Evolutionary conservation across 2,329 filamentous ascomycete genomes (phyloP).

Genomic region (Chrysosporium keratinophilum): DNA sequence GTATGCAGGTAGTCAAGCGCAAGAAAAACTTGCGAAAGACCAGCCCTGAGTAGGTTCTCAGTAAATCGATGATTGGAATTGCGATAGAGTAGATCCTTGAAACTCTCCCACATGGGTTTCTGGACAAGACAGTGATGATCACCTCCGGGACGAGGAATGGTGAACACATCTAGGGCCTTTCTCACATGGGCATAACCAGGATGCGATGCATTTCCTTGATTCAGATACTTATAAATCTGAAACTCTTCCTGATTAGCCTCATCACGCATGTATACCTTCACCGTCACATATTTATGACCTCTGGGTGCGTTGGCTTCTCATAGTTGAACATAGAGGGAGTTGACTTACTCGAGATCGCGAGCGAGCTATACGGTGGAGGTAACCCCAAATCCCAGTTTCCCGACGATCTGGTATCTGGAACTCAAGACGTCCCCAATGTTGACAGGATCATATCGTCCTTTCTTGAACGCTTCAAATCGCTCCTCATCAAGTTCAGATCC

Average conservation of each 20-base stretch:
- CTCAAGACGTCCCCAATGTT: constrained; percentile 24
- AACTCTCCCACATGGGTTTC: constrained; percentile 33
- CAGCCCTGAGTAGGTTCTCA: constrained; percentile 29
- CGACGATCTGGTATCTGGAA: constrained; percentile 23
- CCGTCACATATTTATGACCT: constrained; percentile 19
- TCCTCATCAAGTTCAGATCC: constrained; percentile 21
- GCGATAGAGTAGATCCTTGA: constrained; percentile 30
- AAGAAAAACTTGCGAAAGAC: constrained; percentile 31
- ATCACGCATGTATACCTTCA: constrained; percentile 21
- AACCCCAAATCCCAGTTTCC: constrained; percentile 25
- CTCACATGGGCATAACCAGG: constrained; percentile 25
- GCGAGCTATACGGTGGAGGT: constrained; percentile 26
- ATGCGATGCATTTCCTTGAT: constrained; percentile 20
- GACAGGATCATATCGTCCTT: constrained; percentile 25
- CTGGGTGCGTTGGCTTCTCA: constrained; percentile 12
- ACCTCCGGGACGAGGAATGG: constrained; percentile 21
- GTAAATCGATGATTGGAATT: constrained; percentile 32
- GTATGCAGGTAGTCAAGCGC: constrained; percentile 37
- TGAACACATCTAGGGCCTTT: constrained; percentile 26
- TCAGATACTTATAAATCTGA: constrained; percentile 24
- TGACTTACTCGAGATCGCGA: constrained; percentile 22
- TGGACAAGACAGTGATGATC: constrained; percentile 28
- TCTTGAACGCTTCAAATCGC: constrained; percentile 20
- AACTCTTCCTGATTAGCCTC: constrained; percentile 20
- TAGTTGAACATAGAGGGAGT: constrained; percentile 8